Conservation (phyloP, 345 rosid species). For the Eucalyptus decipiens region DNA sequence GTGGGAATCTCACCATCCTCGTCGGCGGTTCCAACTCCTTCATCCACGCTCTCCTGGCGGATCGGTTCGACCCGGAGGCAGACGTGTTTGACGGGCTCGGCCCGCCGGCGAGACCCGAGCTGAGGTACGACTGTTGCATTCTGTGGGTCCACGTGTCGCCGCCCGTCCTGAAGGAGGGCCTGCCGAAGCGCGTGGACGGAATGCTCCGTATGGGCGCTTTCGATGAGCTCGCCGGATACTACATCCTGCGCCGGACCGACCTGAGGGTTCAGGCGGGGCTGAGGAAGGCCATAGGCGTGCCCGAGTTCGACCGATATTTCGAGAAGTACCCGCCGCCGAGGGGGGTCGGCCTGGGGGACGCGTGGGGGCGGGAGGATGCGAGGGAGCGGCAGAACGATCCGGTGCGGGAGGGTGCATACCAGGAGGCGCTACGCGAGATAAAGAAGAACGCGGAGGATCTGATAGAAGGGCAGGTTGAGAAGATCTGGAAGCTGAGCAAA, state of each 20-base stretch:
- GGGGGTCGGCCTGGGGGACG: too few relatives aligned
- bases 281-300: too few relatives aligned
- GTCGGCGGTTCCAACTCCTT: conserved; percentile 94
- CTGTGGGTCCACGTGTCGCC: conserved; percentile 68
- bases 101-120: conserved; percentile 10
- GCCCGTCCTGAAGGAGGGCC: conserved; percentile 39
- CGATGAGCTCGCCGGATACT: too few relatives aligned
- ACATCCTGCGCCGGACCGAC: too few relatives aligned
- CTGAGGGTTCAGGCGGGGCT: too few relatives aligned
- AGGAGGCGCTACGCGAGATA: conserved; percentile 54
- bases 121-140: conserved; percentile 71
- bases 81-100: too few relatives aligned
- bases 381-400: background rate
- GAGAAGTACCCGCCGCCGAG: too few relatives aligned
- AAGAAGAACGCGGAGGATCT: too few relatives aligned
- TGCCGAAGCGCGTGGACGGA: background rate
- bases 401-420: conserved; percentile 28
- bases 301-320: too few relatives aligned
- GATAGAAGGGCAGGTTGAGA: conserved; percentile 54
- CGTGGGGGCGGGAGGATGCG: background rate
- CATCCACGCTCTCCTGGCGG: conserved; percentile 49
- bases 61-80: conserved; percentile 20
- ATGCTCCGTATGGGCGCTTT: too few relatives aligned
- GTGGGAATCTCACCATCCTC: conserved; percentile 34
- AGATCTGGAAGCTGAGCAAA: conserved; percentile 37